These are phyloP conservation scores for Populus alba DNA, from an alignment of 345 rosid genomes.

Conservation along the genomic window DNA sequence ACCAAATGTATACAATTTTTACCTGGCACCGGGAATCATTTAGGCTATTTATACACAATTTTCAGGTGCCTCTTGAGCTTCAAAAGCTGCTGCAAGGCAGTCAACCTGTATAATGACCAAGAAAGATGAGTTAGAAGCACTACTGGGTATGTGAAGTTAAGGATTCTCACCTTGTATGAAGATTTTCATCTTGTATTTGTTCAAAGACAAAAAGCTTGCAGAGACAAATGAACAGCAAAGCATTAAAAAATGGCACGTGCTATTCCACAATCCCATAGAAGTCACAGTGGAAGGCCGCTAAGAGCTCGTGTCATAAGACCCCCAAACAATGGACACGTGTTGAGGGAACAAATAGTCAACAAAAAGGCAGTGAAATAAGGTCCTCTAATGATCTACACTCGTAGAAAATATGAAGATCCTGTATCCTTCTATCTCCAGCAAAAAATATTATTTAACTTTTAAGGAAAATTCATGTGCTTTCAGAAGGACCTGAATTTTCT, in stretches of 20 bases:
- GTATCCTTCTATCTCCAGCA: neutral
- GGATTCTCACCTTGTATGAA: neutral
- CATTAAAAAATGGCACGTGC: neutral
- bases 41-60: constrained; percentile 60
- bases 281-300: neutral
- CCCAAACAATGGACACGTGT: neutral
- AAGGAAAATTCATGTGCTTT: neutral
- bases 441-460: too few relatives aligned
- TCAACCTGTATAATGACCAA: constrained; percentile 51
- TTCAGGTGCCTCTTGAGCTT: constrained; percentile 90
- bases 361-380: neutral
- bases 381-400: neutral
- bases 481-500: constrained; percentile 66
- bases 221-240: neutral
- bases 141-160: neutral
- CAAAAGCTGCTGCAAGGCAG: constrained; percentile 74
- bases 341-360: neutral
- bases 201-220: too few relatives aligned
- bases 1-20: neutral
- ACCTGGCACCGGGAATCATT: constrained; percentile 97
- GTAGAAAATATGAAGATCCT: neutral
- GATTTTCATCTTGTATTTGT: neutral
- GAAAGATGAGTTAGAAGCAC: constrained; percentile 10
- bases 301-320: neutral
- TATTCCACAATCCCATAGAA: neutral